Evolutionary conservation across 352 stramenopile genomes (phyloP), one percentile per base, ranked within the genome.

Genomic region (Plasmopara muralis): DNA sequence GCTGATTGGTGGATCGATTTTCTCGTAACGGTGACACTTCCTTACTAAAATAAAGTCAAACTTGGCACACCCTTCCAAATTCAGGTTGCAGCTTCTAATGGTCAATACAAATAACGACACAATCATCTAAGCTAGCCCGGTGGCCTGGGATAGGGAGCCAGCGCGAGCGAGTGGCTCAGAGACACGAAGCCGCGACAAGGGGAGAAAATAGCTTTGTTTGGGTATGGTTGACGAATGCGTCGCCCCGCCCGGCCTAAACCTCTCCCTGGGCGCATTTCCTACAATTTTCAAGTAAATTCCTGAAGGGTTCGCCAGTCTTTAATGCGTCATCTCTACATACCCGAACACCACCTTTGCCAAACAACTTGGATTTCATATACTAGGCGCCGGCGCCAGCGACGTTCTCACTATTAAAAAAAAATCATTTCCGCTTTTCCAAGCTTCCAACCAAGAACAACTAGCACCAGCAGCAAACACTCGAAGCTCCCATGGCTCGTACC

Each of bases 401-500:
- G 13, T 15, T 15, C 37, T 15, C 37, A 8, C 37, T 16, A 12
- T 6, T 12, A 12, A 35, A 35, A 35, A 35, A 29, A 30, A 57
- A 59, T 67, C 66, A 73, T 72, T 83, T 72, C 62, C 51, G 47
- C 46, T 76, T 80, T 80, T 72, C 50, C 61, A 64, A 53, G 43
- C 62, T 57, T 53, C 55, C 25, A 34, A 31, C 42, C 53, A 64
- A 57, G 38, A 60, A 61, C 28, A 40, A 9, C 25, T 50, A 35
- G 28, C 2, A 33, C 13, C 35, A 60, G 14, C 10, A n/a, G 10
- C 30, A 35, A 33, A 15, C 25, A n/a, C 12, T 14, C 28, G 49
- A 45, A 50, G 4, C 29, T 5, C 10, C 29, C n/a, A 96, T 98
- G 89, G 93, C 94, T 48, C 88, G 94, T 80, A 98, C 94, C 64